Evolutionary conservation across 768 basidiomycete species (phyloP).

Genomic region (Coprinopsis cinerea): DNA sequence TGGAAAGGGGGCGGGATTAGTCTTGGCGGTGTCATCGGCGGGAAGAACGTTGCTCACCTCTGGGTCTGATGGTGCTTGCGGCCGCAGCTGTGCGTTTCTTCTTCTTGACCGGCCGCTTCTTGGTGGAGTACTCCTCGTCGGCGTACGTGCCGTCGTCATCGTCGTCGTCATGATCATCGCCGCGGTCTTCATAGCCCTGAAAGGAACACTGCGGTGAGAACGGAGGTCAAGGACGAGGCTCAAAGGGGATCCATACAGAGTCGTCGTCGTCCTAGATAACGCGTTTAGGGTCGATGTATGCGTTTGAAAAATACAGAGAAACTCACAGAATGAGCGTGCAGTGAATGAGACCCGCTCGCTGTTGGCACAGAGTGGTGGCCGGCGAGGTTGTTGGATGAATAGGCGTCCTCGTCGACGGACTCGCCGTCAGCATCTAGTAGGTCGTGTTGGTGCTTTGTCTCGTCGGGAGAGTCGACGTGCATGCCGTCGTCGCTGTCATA

Average conservation of each 20-base stretch:
- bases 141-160: slow-evolving; percentile 76
- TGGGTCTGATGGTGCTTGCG: slow-evolving; percentile 44
- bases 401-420: slow-evolving; percentile 51
- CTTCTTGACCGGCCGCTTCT: slow-evolving; percentile 55
- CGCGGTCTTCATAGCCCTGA: slow-evolving; percentile 49
- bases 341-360: slow-evolving; percentile 21
- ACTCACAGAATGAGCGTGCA: slow-evolving; percentile 37
- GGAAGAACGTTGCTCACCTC: slow-evolving; percentile 38
- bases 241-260: slow-evolving; percentile 43
- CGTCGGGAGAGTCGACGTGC: slow-evolving; percentile 63
- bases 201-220: slow-evolving; percentile 16
- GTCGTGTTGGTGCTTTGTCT: slow-evolving; percentile 45
- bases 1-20: slow-evolving; percentile 20
- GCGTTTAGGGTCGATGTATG: slow-evolving; percentile 13
- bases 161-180: slow-evolving; percentile 54
- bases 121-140: slow-evolving; percentile 68
- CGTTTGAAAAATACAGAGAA: slow-evolving; percentile 7
- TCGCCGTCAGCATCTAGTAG: slow-evolving; percentile 55
- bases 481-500: slow-evolving; percentile 64
- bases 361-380: slow-evolving; percentile 26
- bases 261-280: slow-evolving; percentile 43
- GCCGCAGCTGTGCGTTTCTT: slow-evolving; percentile 53
- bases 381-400: slow-evolving; percentile 22
- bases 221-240: slow-evolving; percentile 13
- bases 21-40: slow-evolving; percentile 12